Evolutionary conservation across 2,329 filamentous ascomycete species (phyloP).

Genomic region (Aspergillus puulaauensis): DNA sequence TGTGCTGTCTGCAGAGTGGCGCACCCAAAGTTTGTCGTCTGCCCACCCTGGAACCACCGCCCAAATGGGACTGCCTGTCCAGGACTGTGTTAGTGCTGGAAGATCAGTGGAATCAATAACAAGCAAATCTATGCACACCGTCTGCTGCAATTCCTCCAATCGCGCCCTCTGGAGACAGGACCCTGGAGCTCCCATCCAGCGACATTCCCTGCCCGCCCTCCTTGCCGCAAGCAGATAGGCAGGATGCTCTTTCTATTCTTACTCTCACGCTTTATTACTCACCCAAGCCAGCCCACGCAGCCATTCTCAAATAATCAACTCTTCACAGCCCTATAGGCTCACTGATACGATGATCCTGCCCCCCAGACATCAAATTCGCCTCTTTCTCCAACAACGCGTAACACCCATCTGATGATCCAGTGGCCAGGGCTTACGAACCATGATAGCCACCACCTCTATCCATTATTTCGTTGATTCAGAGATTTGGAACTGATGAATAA

Average conservation of each 20-base stretch:
- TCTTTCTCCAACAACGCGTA: not conserved
- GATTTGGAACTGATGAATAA: too few relatives aligned
- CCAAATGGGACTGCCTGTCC: not conserved
- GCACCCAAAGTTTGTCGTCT: constrained; percentile 2
- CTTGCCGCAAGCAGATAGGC: too few relatives aligned
- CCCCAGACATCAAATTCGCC: not conserved
- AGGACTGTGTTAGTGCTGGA: not conserved
- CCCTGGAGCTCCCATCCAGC: not conserved
- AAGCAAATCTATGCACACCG: not conserved
- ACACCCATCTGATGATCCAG: not conserved
- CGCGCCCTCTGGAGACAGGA: not conserved
- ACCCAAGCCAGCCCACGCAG: too few relatives aligned
- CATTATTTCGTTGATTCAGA: too few relatives aligned
- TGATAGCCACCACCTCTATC: too few relatives aligned
- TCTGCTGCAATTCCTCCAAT: not conserved
- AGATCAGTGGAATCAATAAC: not conserved
- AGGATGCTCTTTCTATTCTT: too few relatives aligned
- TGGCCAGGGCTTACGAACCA: not conserved
- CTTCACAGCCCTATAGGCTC: not conserved
- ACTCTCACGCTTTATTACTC: too few relatives aligned
- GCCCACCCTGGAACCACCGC: not conserved
- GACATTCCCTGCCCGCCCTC: not conserved
- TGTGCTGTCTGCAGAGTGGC: constrained; percentile 6
- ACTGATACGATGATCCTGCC: not conserved
- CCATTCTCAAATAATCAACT: too few relatives aligned